These are phyloP conservation scores for Thelonectria rubi DNA, from an alignment of 2,329 filamentous ascomycete genomes.

Conservation along the genomic window DNA sequence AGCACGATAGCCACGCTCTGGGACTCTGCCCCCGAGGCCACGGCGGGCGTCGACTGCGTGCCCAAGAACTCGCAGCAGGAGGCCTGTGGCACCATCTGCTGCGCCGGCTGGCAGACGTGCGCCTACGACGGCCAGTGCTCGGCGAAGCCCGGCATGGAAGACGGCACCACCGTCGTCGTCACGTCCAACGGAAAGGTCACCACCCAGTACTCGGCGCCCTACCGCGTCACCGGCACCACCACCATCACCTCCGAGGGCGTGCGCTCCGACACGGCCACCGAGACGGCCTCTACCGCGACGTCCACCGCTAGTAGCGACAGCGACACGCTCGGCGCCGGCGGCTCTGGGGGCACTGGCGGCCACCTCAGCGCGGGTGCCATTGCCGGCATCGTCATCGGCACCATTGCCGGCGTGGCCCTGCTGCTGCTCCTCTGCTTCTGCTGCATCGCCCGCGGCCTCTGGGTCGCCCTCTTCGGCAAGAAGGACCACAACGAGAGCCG, in stretches of 20 bases:
- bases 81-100: constrained; percentile 76
- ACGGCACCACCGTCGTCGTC: constrained; percentile 53
- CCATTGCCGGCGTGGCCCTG: constrained; percentile 71
- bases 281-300: constrained; percentile 61
- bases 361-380: constrained; percentile 76
- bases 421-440: constrained; percentile 78
- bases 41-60: constrained; percentile 58
- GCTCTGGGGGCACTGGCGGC: constrained; percentile 50
- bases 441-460: constrained; percentile 72
- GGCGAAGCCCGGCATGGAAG: constrained; percentile 59
- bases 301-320: constrained; percentile 63
- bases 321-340: constrained; percentile 48
- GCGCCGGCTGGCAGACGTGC: constrained; percentile 75
- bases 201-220: constrained; percentile 62
- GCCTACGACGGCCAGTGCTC: constrained; percentile 66
- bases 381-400: constrained; percentile 82
- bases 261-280: constrained; percentile 57
- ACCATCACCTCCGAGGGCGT: constrained; percentile 63
- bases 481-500: constrained; percentile 59
- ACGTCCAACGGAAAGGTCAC: constrained; percentile 60
- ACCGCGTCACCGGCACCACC: constrained; percentile 64
- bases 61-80: constrained; percentile 63
- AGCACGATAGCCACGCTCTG: constrained; percentile 64
- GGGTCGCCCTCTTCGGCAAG: constrained; percentile 71
- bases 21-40: constrained; percentile 55